phyloP scores from a whole-genome alignment of 176 grass and related monocot genomes.

The Triticum dicoccoides region DNA sequence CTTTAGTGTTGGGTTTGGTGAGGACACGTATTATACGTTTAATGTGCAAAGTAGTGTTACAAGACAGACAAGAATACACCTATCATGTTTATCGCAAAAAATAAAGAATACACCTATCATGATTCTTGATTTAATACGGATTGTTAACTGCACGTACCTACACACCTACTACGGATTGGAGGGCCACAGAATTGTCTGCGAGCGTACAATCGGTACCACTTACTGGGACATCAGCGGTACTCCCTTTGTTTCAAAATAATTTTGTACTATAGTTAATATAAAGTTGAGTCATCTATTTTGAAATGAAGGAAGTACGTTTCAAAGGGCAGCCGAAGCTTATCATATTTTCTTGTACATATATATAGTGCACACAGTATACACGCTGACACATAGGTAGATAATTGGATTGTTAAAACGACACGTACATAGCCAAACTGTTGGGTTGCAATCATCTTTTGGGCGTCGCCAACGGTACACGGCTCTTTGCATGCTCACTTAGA shows the following conservation, averaged over 20 bases:
- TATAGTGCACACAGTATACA: not conserved
- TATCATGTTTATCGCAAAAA: not conserved
- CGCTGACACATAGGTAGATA: not conserved
- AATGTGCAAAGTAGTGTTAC: not conserved
- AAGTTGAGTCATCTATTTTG: too few species aligned
- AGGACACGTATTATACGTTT: not conserved
- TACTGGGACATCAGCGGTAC: not conserved
- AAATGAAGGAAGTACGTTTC: too few species aligned
- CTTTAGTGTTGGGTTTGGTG: not conserved
- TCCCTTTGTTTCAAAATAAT: too few species aligned
- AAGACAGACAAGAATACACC: not conserved
- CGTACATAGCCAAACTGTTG: not conserved
- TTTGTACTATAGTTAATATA: too few species aligned
- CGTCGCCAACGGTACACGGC: not conserved
- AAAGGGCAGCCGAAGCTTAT: slow-evolving; percentile 3
- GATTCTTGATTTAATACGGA: not conserved
- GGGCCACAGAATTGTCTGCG: not conserved
- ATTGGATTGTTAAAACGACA: not conserved
- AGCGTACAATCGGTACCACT: not conserved
- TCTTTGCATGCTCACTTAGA: not conserved
- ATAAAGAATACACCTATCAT: not conserved
- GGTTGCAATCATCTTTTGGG: not conserved
- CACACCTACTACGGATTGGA: not conserved
- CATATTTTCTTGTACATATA: slow-evolving; percentile 19
- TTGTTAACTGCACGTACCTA: not conserved